A percentile compares a stretch with the other conserved stretches of the same genome.
These are phyloP conservation scores for Cymodocea nodosa DNA, from an alignment of 116 monocot genomes.

Conservation along the genomic window DNA sequence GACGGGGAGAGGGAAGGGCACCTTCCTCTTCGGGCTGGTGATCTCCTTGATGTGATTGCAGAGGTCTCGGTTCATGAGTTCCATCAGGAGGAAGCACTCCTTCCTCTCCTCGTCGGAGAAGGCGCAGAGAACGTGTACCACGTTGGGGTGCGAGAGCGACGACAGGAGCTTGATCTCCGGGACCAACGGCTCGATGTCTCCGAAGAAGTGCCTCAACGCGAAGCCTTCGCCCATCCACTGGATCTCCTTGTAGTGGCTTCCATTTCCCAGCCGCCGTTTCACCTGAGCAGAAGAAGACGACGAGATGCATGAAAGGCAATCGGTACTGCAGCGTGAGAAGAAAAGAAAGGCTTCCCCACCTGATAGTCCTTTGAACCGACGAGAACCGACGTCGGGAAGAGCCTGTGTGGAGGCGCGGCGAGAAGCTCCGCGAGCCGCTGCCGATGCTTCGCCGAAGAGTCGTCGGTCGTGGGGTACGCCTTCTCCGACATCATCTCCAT, in stretches of 20 bases:
- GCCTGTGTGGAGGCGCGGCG: conserved; percentile 16
- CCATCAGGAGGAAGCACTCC: conserved; percentile 52
- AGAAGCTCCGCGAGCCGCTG: conserved; percentile 26
- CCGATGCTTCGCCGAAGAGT: no score
- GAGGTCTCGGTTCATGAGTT: conserved; percentile 60
- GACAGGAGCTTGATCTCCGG: conserved; percentile 28
- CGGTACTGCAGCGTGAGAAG: no score
- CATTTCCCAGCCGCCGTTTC: conserved; percentile 29
- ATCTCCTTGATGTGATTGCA: conserved; percentile 36
- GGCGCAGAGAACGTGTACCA: conserved; percentile 26
- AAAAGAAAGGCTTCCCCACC: no score
- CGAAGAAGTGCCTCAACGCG: conserved; percentile 29
- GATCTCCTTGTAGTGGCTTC: conserved; percentile 43
- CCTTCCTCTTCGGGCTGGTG: conserved; percentile 21
- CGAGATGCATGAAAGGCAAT: background rate
- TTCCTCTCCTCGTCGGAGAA: conserved; percentile 52
- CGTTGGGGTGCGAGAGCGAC: conserved; percentile 38
- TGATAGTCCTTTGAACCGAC: conserved; percentile 34
- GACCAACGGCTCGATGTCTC: conserved; percentile 15
- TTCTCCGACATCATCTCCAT: conserved; percentile 19
- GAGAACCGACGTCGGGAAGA: conserved; percentile 40
- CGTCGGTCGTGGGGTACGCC: no score
- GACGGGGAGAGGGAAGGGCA: conserved; percentile 37
- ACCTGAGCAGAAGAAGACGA: conserved; percentile 9
- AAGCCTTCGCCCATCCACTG: conserved; percentile 70